Percentiles rank a stretch among this genome's conserved stretches.
Conservation (phyloP, 805 yeast species). For the Lachancea lanzarotensis region DNA sequence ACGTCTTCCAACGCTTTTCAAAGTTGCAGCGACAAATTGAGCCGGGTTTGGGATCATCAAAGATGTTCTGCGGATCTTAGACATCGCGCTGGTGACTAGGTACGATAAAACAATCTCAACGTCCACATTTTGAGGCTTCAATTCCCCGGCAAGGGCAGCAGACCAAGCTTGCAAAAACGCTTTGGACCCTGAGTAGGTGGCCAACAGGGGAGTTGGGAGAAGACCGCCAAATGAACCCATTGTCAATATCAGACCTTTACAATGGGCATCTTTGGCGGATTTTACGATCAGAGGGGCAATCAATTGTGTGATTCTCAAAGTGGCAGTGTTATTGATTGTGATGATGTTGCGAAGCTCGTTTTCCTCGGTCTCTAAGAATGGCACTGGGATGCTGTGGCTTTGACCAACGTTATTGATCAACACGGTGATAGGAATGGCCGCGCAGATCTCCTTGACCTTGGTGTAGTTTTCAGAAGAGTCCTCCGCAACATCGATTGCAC, state of each 20-base stretch:
- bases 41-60: slow-evolving; percentile 74
- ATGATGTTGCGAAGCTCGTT: slow-evolving; percentile 73
- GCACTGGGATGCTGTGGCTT: slow-evolving; percentile 91
- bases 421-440: slow-evolving; percentile 57
- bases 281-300: slow-evolving; percentile 63
- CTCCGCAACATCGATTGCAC: slow-evolving; percentile 73
- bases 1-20: slow-evolving; percentile 69
- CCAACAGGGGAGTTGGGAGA: slow-evolving; percentile 84
- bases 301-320: slow-evolving; percentile 76
- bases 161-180: slow-evolving; percentile 95
- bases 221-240: slow-evolving; percentile 98
- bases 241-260: slow-evolving; percentile 75
- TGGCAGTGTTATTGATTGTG: slow-evolving; percentile 78
- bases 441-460: slow-evolving; percentile 40
- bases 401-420: slow-evolving; percentile 91
- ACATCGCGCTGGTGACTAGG: slow-evolving; percentile 91
- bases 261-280: slow-evolving; percentile 38
- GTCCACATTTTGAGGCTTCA: slow-evolving; percentile 62
- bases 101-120: slow-evolving; percentile 83
- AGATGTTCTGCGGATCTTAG: slow-evolving; percentile 78
- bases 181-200: slow-evolving; percentile 94
- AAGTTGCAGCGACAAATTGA: slow-evolving; percentile 65
- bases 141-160: slow-evolving; percentile 78
- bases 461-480: slow-evolving; percentile 55
- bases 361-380: slow-evolving; percentile 73